Evolutionary conservation across 768 basidiomycete species (phyloP).

Genomic region (Antrodiella citrinella): DNA sequence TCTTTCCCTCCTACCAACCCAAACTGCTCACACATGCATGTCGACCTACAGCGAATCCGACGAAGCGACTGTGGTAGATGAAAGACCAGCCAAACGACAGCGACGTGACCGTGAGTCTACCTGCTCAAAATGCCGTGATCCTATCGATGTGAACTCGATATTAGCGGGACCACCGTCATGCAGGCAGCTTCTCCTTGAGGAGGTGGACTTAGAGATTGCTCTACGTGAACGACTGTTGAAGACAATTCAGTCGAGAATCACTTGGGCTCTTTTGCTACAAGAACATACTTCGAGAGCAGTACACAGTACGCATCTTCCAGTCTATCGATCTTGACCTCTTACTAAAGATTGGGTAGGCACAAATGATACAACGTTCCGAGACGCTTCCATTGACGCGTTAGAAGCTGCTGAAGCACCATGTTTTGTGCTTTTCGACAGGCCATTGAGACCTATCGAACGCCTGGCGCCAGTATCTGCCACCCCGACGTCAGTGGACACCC

Average conservation of each 20-base stretch:
- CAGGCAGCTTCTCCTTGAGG: constrained; percentile 26
- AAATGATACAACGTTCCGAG: constrained; percentile 19
- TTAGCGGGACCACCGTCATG: neutral
- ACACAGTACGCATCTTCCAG: constrained; percentile 7
- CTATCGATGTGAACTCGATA: too few species aligned
- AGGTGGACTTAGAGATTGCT: constrained; percentile 36
- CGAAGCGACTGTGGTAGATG: neutral
- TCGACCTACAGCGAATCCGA: neutral
- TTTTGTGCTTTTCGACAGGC: constrained; percentile 29
- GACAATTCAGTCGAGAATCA: constrained; percentile 36
- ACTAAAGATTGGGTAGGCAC: neutral
- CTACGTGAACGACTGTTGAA: constrained; percentile 32
- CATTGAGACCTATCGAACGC: constrained; percentile 15
- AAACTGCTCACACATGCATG: neutral
- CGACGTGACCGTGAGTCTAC: neutral
- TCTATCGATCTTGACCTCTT: neutral
- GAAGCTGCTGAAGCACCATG: constrained; percentile 33
- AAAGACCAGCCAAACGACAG: neutral
- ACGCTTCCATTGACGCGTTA: constrained; percentile 35
- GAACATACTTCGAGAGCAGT: constrained; percentile 22
- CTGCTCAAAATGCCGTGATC: neutral
- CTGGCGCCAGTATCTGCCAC: constrained; percentile 7
- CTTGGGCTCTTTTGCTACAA: constrained; percentile 37
- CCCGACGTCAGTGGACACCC: constrained; percentile 8
- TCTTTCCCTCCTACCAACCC: neutral